Base-by-base conservation (phyloP, 1,284 basidiomycete genomes). In the Moesziomyces antarcticus region DNA sequence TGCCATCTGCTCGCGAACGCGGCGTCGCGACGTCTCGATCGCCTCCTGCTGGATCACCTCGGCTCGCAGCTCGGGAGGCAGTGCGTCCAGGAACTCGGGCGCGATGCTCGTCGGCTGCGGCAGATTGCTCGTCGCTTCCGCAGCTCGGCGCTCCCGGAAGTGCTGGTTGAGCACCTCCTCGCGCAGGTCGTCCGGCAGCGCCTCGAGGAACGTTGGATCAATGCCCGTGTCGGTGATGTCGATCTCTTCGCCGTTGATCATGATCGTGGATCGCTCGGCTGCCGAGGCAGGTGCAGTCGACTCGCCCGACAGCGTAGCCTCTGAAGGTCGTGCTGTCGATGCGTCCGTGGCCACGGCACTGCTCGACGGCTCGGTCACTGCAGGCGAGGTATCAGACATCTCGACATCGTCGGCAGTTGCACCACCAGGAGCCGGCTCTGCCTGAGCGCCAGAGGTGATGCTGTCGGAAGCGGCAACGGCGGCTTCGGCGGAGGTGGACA, bases 191-290 rank as follows among this genome's bases (percentile, higher is more conserved):
- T 99, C 97, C 0, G 97, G 97, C 25, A 99, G 86, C 20, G 97
- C 97, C 85, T 98, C 94, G 56, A 99, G 87, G 89, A 99, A 99
- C 10, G 93, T 95, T 1, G 95, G 94, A 83, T 99, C 97, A 80
- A 99, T 98, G 9, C 97, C 97, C 16, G 94, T 96, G 80, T 98
- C 94, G 10, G 97, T 99, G 81, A 99, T 99, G 83, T 99, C 97
- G 30, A 99, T 93, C n/a, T 91, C 88, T 69, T 90, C 92, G 50
- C 96, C 97, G 83, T 95, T 92, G 62, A 99, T 93, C 20, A 51
- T 61, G 50, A 74, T 79, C 8, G 75, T 83, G 18, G 65, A 33
- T 24, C 79, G 64, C 40, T 62, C 40, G 8, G 56, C 48, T 21
- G 56, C 50, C 27, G 56, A 33, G 25, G 73, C 44, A 18, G 42